Percentiles rank a stretch among this genome's conserved stretches.
Conservation (phyloP, 176 grass and related monocot genomes). For the Phoenix roebelenii region DNA sequence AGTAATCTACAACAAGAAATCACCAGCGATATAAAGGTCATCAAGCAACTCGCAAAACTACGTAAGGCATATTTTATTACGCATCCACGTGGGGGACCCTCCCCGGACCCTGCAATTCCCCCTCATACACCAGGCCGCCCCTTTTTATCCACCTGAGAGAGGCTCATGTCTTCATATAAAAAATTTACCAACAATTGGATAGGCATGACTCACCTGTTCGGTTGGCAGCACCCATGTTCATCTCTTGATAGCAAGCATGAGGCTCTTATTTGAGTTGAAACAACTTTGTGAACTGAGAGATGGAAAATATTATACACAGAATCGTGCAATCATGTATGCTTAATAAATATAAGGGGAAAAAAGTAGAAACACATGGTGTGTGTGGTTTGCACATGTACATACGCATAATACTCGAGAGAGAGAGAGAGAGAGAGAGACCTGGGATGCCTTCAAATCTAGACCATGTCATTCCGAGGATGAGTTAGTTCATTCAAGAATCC, state of each 20-base stretch:
- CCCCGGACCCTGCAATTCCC: no score
- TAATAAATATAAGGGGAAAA: background rate
- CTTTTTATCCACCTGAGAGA: no score
- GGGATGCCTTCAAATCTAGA: slow-evolving; percentile 78
- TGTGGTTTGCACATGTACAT: background rate
- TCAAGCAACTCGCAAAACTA: no score
- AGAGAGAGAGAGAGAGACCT: slow-evolving; percentile 37
- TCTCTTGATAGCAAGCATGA: slow-evolving; percentile 35
- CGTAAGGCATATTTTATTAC: no score
- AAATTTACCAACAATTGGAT: no score
- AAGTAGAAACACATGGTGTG: background rate
- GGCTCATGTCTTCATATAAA: no score
- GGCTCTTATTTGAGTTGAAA: slow-evolving; percentile 43
- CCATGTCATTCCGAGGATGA: slow-evolving; percentile 83
- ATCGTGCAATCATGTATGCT: background rate
- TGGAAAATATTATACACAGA: background rate
- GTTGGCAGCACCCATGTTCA: slow-evolving; percentile 38
- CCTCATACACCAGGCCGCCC: no score
- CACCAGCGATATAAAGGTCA: no score
- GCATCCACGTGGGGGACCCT: no score
- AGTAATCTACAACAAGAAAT: no score
- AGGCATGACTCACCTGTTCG: slow-evolving; percentile 11
- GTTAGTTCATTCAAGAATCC: slow-evolving; percentile 85
- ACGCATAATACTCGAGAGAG: background rate
- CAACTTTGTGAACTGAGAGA: slow-evolving; percentile 52